These are phyloP conservation scores for Bipolaris bicolor DNA, from an alignment of 2,329 filamentous ascomycete species.

Conservation along the genomic window DNA sequence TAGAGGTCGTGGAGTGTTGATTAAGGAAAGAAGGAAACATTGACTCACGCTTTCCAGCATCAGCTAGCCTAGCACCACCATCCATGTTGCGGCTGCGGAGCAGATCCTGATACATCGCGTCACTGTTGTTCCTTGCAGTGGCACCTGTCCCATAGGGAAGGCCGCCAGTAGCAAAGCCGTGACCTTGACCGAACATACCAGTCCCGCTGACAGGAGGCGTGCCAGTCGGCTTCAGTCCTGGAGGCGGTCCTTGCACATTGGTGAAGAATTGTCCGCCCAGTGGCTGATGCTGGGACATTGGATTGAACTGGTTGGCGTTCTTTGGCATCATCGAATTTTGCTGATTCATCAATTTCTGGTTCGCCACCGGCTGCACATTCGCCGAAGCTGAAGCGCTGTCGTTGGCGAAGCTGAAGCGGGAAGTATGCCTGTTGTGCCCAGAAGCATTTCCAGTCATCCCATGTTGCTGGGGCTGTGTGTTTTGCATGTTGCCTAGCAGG, in stretches of 20 bases:
- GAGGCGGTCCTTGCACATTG: slow-evolving; percentile 88
- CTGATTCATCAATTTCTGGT: slow-evolving; percentile 80
- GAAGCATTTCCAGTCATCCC: slow-evolving; percentile 63
- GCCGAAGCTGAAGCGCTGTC: slow-evolving; percentile 67
- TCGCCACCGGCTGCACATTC: slow-evolving; percentile 76
- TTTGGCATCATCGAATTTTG: slow-evolving; percentile 84
- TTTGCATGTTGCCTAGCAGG: slow-evolving; percentile 55
- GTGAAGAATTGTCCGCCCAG: slow-evolving; percentile 76
- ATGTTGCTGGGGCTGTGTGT: slow-evolving; percentile 57
- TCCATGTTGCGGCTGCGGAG: slow-evolving; percentile 69
- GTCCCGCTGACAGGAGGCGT: slow-evolving; percentile 83
- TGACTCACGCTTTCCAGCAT: slow-evolving; percentile 97
- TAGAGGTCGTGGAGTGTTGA: slow-evolving; percentile 81
- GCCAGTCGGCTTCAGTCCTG: slow-evolving; percentile 91
- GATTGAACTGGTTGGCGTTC: slow-evolving; percentile 55
- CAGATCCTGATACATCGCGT: slow-evolving; percentile 78
- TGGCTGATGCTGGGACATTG: slow-evolving; percentile 60
- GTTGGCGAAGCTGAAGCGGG: slow-evolving; percentile 85
- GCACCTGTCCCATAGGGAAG: slow-evolving; percentile 66
- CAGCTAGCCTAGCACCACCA: slow-evolving; percentile 73
- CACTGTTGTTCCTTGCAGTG: slow-evolving; percentile 75
- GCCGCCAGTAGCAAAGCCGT: slow-evolving; percentile 75
- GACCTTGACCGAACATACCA: slow-evolving; percentile 88
- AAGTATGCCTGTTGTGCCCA: slow-evolving; percentile 81
- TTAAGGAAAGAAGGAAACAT: slow-evolving; percentile 91